Evolutionary conservation across 2,329 filamentous ascomycete species (phyloP), one percentile per base, ranked within the genome.

Genomic region (Sphaerulina vaccinii): DNA sequence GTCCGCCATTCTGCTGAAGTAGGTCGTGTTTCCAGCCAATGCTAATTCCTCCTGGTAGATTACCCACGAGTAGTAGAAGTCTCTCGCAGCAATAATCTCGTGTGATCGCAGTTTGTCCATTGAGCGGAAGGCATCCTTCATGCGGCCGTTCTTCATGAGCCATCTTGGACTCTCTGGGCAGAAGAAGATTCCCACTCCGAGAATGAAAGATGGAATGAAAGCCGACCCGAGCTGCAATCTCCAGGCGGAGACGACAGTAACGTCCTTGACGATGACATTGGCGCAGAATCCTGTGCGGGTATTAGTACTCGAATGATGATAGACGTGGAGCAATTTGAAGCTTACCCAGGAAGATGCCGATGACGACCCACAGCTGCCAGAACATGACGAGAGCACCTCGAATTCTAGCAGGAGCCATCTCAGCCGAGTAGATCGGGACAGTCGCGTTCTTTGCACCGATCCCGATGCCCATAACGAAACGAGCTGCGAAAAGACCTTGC

Each of bases 351-450:
- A 87, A 83, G 60, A 87, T 86, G 46, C 58, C 64, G 39, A 57
- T 53, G 3, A 66, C 65, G 41, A 65, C 62, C 81, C 83, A 86
- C 68, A 86, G 76, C 70, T 91, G 85, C 87, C 88, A 92, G 56
- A 84, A 84, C 87, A 92, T 92, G 57, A 91, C 87, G 15, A 93
- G 75, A 6, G 85, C 72, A 5, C 84, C 83, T 8, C 75, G 68
- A 47, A 86, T 79, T 3, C 73, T 72, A 2, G 75, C 66, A 2
- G 69, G 70, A 60, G 83, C 78, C 47, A 68, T 70, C 56, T 72
- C 71, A 8, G 72, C 70, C 7, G 69, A 63, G 48, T 68, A 73
- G 45, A 74, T 68, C 0, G 74, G 74, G 0, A 77, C 72, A 5
- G 74, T 77, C 3, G 62, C 61, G 82, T 65, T 65, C 53, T 70